Evolutionary conservation across 441 rosid species (phyloP).

Genomic region (Bruguiera hainesii): DNA sequence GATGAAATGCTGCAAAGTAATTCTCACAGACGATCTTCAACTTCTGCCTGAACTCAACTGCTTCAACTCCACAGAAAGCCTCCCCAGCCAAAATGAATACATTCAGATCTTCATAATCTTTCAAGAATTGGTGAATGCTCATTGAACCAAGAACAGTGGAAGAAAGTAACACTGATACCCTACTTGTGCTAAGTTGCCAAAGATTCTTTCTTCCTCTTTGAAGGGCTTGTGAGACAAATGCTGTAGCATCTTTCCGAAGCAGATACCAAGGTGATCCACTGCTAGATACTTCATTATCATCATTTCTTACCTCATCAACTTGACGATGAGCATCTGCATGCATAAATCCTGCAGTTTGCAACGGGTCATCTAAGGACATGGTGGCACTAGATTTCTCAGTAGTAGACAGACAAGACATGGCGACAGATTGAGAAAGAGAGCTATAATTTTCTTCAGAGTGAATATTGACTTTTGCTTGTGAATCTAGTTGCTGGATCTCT

Average conservation of each 20-base stretch:
- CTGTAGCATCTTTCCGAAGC: slow-evolving; percentile 85
- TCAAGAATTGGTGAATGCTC: slow-evolving; percentile 94
- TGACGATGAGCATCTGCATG: slow-evolving; percentile 30
- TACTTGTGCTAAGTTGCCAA: slow-evolving; percentile 97
- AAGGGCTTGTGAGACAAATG: slow-evolving; percentile 85
- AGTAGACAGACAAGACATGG: slow-evolving; percentile 32
- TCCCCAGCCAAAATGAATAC: slow-evolving; percentile 93
- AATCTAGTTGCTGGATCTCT: slow-evolving; percentile 40
- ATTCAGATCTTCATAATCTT: slow-evolving; percentile 84
- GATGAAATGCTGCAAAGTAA: slow-evolving; percentile 82
- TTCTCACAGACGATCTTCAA: slow-evolving; percentile 85
- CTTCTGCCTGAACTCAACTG: slow-evolving; percentile 90
- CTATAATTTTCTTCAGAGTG: slow-evolving; percentile 35
- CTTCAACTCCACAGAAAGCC: slow-evolving; percentile 94
- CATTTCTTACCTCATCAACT: slow-evolving; percentile 46
- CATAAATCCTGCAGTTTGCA: slow-evolving; percentile 30
- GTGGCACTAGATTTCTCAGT: slow-evolving; percentile 31
- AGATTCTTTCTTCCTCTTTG: slow-evolving; percentile 90
- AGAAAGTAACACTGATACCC: slow-evolving; percentile 90
- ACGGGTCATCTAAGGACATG: slow-evolving; percentile 27
- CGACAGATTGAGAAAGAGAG: slow-evolving; percentile 35
- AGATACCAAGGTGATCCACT: slow-evolving; percentile 92
- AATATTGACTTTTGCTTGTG: slow-evolving; percentile 35
- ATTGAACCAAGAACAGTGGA: slow-evolving; percentile 76
- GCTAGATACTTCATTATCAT: slow-evolving; percentile 53